These are phyloP conservation scores for Phalaenopsis hybrid DNA, from an alignment of 116 monocot species.

Conservation along the genomic window DNA sequence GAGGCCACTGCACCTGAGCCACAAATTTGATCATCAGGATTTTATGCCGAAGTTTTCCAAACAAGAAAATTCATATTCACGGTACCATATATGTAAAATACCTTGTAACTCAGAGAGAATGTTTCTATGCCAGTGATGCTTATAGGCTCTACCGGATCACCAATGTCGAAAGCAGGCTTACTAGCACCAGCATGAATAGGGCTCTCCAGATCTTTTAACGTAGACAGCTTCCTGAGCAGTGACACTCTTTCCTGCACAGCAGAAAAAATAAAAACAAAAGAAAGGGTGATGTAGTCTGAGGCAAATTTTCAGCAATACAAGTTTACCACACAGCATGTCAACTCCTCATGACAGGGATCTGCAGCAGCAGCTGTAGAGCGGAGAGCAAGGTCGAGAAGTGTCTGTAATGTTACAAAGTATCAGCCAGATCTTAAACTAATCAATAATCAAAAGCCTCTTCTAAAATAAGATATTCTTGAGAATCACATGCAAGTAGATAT, in stretches of 20 bases:
- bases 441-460: background rate
- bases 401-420: constrained; percentile 34
- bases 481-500: constrained; percentile 1
- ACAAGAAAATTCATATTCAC: background rate
- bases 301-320: constrained; percentile 4
- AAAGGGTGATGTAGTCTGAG: constrained; percentile 1
- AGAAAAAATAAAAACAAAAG: constrained; percentile 7
- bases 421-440: constrained; percentile 3
- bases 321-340: constrained; percentile 84
- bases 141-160: constrained; percentile 38
- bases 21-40: background rate
- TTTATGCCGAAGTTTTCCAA: background rate
- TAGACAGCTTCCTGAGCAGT: constrained; percentile 55
- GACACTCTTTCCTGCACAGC: constrained; percentile 66
- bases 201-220: constrained; percentile 47
- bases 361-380: constrained; percentile 86
- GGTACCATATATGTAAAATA: constrained; percentile 9
- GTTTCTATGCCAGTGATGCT: constrained; percentile 84
- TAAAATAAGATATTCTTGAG: constrained; percentile 1
- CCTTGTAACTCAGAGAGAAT: constrained; percentile 85
- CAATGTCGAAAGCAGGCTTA: constrained; percentile 25
- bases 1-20: constrained; percentile 79
- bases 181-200: constrained; percentile 19
- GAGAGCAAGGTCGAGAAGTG: constrained; percentile 92
- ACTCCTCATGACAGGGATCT: constrained; percentile 90